These are phyloP conservation scores for Ceratobasidium sp. DNA, from an alignment of 1,284 basidiomycete species.

Conservation along the genomic window DNA sequence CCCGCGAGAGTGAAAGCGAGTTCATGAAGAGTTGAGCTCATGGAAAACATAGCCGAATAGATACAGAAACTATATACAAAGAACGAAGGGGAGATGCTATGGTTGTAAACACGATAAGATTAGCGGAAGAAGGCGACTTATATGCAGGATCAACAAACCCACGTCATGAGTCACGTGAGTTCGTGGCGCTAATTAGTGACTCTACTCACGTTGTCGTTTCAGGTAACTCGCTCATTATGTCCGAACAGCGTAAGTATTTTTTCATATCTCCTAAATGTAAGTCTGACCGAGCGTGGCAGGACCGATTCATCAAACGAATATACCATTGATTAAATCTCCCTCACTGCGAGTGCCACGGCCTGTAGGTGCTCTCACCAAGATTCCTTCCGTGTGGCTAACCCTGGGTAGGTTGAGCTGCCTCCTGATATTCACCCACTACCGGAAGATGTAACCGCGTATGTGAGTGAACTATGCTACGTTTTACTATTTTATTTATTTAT, in stretches of 20 bases:
- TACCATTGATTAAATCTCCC: slow-evolving; percentile 91
- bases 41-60: slow-evolving; percentile 20
- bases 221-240: slow-evolving; percentile 18
- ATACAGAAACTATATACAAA: slow-evolving; percentile 31
- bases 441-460: slow-evolving; percentile 88
- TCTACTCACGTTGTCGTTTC: slow-evolving; percentile 6
- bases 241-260: slow-evolving; percentile 33
- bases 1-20: slow-evolving; percentile 19
- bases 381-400: slow-evolving; percentile 5
- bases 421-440: slow-evolving; percentile 93
- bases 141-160: slow-evolving; percentile 27
- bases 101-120: slow-evolving; percentile 5
- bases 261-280: background rate
- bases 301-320: slow-evolving; percentile 56
- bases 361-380: slow-evolving; percentile 62
- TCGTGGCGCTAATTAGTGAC: slow-evolving; percentile 34
- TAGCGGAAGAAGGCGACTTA: slow-evolving; percentile 5
- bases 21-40: slow-evolving; percentile 7
- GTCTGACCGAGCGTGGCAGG: background rate
- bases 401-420: slow-evolving; percentile 80
- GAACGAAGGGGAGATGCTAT: background rate
- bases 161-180: slow-evolving; percentile 32
- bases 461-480: slow-evolving; percentile 59
- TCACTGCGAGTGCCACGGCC: slow-evolving; percentile 86
- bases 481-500: slow-evolving; percentile 1